These are phyloP conservation scores for Omphalotus guepiniiformis DNA, from an alignment of 768 basidiomycete genomes.

Conservation along the genomic window DNA sequence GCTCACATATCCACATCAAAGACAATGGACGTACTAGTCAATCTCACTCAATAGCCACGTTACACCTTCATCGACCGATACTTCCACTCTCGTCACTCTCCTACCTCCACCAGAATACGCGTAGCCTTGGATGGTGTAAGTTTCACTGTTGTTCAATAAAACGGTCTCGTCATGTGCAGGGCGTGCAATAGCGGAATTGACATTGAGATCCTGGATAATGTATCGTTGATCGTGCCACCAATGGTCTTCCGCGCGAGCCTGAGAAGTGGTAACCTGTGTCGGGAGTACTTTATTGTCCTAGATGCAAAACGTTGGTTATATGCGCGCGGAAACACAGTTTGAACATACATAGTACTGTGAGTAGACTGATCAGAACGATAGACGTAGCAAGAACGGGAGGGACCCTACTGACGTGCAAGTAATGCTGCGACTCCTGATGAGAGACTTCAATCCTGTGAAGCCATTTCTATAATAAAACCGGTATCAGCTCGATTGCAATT, in stretches of 20 bases:
- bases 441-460: slow-evolving; percentile 50
- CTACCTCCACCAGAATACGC: slow-evolving; percentile 62
- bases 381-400: too few relatives aligned
- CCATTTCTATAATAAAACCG: too few relatives aligned
- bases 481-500: not conserved
- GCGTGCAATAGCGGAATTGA: slow-evolving; percentile 52
- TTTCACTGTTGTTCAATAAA: slow-evolving; percentile 9
- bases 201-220: slow-evolving; percentile 39
- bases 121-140: slow-evolving; percentile 49
- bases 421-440: slow-evolving; percentile 47
- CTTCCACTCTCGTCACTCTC: slow-evolving; percentile 52
- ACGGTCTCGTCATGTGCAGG: slow-evolving; percentile 53
- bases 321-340: slow-evolving; percentile 17
- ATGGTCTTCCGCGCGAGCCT: slow-evolving; percentile 42
- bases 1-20: too few relatives aligned
- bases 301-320: slow-evolving; percentile 6
- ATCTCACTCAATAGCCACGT: slow-evolving; percentile 45
- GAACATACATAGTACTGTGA: slow-evolving; percentile 20
- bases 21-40: not conserved
- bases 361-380: slow-evolving; percentile 1
- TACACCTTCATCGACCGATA: slow-evolving; percentile 49
- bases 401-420: slow-evolving; percentile 31
- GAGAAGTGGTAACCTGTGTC: slow-evolving; percentile 44
- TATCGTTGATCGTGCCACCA: slow-evolving; percentile 56
- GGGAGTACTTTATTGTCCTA: slow-evolving; percentile 64